phyloP scores from a whole-genome alignment of 805 yeast genomes.

The Ascoidea asiatica region DNA sequence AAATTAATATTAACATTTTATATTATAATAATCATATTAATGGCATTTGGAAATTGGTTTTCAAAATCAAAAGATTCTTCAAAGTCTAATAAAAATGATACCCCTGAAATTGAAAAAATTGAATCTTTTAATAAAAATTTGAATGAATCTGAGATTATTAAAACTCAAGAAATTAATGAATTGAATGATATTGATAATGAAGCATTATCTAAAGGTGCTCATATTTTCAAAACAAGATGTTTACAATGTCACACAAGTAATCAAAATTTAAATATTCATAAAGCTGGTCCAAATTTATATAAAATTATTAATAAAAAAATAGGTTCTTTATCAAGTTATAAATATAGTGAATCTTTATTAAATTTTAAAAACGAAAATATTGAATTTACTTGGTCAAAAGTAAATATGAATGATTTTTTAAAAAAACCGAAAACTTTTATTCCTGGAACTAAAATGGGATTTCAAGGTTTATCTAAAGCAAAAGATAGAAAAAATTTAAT shows the following conservation, averaged over 20 bases:
- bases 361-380: slow-evolving; percentile 76
- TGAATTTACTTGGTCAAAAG: slow-evolving; percentile 65
- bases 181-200: neutral
- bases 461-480: slow-evolving; percentile 98
- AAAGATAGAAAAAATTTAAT: slow-evolving; percentile 97
- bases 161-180: neutral
- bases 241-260: slow-evolving; percentile 97
- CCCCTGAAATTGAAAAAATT: neutral
- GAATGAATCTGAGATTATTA: neutral
- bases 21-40: too few relatives aligned
- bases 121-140: neutral
- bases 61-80: neutral
- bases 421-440: slow-evolving; percentile 99
- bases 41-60: neutral
- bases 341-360: slow-evolving; percentile 76
- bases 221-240: slow-evolving; percentile 97
- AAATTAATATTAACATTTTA: too few relatives aligned
- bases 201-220: slow-evolving; percentile 68
- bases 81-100: neutral
- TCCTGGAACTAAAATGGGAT: slow-evolving; percentile 99
- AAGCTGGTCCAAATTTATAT: slow-evolving; percentile 97
- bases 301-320: slow-evolving; percentile 89
- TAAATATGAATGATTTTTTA: slow-evolving; percentile 87
- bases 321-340: slow-evolving; percentile 85
- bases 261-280: slow-evolving; percentile 80